A percentile compares a stretch with the other conserved stretches of the same genome.
phyloP scores from a whole-genome alignment of 257 asterid genomes.

The Hygrophila difformis region DNA sequence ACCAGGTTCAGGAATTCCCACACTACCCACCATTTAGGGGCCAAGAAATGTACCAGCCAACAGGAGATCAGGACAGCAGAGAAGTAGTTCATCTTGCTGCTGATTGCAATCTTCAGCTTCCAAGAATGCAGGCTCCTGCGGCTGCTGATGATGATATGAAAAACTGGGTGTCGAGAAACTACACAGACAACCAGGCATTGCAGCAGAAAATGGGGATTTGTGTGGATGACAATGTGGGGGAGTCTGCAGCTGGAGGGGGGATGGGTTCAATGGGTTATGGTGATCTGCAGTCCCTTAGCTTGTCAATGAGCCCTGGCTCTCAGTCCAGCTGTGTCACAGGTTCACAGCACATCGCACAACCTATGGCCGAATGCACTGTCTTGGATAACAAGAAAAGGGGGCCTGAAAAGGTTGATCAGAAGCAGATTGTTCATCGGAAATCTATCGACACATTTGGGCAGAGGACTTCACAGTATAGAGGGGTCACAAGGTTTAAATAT shows the following conservation, averaged over 20 bases:
- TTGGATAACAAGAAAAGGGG: slow-evolving; percentile 73
- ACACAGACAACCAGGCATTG: slow-evolving; percentile 21
- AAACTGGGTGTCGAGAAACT: slow-evolving; percentile 49
- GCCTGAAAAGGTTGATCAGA: slow-evolving; percentile 45
- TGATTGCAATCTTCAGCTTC: slow-evolving; percentile 24
- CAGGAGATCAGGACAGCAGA: slow-evolving; percentile 16
- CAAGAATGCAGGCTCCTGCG: too few species aligned
- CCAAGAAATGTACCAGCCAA: slow-evolving; percentile 33
- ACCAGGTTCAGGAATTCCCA: slow-evolving; percentile 35
- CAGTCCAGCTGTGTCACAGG: slow-evolving; percentile 79
- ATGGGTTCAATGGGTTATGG: slow-evolving; percentile 51
- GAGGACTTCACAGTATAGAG: slow-evolving; percentile 90
- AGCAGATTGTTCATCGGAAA: slow-evolving; percentile 80
- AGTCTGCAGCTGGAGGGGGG: slow-evolving; percentile 24
- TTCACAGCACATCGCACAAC: slow-evolving; percentile 41
- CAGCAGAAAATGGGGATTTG: slow-evolving; percentile 33
- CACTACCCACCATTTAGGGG: slow-evolving; percentile 35
- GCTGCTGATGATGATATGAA: slow-evolving; percentile 43
- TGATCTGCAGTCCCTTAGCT: slow-evolving; percentile 64
- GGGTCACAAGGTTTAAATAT: slow-evolving; percentile 67
- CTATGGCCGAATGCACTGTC: slow-evolving; percentile 33
- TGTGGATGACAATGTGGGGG: slow-evolving; percentile 29
- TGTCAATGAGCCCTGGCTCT: slow-evolving; percentile 94
- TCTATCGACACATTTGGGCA: slow-evolving; percentile 95
- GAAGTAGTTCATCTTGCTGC: slow-evolving; percentile 19